A percentile compares a stretch with the other conserved stretches of the same genome.
Conservation (phyloP, 495 filamentous ascomycete species). For the Penicilliopsis zonata region DNA sequence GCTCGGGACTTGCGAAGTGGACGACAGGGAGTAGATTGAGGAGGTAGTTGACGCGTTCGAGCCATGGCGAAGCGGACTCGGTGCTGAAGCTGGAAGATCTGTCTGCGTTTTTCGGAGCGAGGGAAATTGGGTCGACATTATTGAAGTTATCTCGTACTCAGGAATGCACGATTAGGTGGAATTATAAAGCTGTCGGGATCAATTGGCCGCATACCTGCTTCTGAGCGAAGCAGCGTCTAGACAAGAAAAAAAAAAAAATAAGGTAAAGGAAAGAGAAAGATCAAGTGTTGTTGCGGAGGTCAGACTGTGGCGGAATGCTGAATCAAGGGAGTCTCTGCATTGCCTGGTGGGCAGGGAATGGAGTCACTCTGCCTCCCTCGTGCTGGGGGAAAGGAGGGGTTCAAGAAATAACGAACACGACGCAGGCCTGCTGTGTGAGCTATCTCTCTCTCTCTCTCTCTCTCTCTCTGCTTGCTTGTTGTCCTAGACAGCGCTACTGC, state of each 20-base stretch:
- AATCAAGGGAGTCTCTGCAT: constrained; percentile 18
- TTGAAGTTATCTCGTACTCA: constrained; percentile 14
- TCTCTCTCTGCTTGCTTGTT: no score
- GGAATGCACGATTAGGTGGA: constrained; percentile 20
- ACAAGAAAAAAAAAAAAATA: constrained; percentile 1
- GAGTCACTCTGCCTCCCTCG: constrained; percentile 1
- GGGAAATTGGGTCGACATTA: constrained; percentile 28
- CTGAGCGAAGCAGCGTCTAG: constrained; percentile 14
- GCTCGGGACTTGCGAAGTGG: constrained; percentile 52
- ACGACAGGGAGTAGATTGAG: constrained; percentile 60
- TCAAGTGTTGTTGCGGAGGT: not conserved
- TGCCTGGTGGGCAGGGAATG: constrained; percentile 7
- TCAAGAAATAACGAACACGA: not conserved
- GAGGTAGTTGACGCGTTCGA: constrained; percentile 73
- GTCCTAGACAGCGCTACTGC: no score
- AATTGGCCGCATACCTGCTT: constrained; percentile 35
- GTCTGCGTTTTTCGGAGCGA: constrained; percentile 52
- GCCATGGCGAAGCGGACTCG: constrained; percentile 54
- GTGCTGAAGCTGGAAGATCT: constrained; percentile 44
- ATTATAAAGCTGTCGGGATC: constrained; percentile 11
- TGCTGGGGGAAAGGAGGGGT: constrained; percentile 2
- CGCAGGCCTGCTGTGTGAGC: not conserved
- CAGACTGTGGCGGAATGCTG: constrained; percentile 14
- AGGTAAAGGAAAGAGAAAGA: not conserved
- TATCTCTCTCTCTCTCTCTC: not conserved